Evolutionary conservation across 306 rosid species (phyloP).

Genomic region (Coriaria nepalensis): DNA sequence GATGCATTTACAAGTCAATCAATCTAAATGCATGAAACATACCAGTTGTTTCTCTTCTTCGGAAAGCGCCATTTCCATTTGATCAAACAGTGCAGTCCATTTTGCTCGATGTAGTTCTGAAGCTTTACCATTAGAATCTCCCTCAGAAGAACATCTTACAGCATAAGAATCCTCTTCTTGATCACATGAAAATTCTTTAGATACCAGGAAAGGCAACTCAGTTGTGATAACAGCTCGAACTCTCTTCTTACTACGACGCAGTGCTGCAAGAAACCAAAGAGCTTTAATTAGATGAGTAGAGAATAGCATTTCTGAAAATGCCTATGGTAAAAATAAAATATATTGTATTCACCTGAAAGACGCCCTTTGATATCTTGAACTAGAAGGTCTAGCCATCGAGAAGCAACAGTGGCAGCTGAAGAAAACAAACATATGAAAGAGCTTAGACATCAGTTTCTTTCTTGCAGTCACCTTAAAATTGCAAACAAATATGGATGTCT

Average conservation of each 20-base stretch:
- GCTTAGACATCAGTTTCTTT: neutral
- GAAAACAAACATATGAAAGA: conserved; percentile 19
- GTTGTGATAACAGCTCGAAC: conserved; percentile 63
- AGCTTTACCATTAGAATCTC: conserved; percentile 23
- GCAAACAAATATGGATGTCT: conserved; percentile 6
- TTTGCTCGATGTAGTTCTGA: conserved; percentile 71
- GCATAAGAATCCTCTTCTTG: conserved; percentile 33
- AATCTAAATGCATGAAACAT: conserved; percentile 15
- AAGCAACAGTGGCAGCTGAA: conserved; percentile 95
- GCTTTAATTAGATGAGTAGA: neutral
- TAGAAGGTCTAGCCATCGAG: conserved; percentile 88
- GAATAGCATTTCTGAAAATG: conserved; percentile 3
- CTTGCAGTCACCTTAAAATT: neutral
- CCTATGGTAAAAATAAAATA: too few species aligned
- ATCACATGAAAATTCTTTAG: conserved; percentile 58
- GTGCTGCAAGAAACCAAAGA: conserved; percentile 32
- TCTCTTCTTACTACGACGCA: conserved; percentile 75
- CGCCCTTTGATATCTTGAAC: conserved; percentile 84
- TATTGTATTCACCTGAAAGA: conserved; percentile 40
- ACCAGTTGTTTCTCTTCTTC: conserved; percentile 96
- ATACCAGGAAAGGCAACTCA: conserved; percentile 63
- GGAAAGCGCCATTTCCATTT: conserved; percentile 73
- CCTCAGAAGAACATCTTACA: conserved; percentile 14
- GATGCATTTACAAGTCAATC: conserved; percentile 1
- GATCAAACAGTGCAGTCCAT: conserved; percentile 68